These are phyloP conservation scores for Tylopilus sp. DNA, from an alignment of 1,284 basidiomycete genomes.

Conservation along the genomic window DNA sequence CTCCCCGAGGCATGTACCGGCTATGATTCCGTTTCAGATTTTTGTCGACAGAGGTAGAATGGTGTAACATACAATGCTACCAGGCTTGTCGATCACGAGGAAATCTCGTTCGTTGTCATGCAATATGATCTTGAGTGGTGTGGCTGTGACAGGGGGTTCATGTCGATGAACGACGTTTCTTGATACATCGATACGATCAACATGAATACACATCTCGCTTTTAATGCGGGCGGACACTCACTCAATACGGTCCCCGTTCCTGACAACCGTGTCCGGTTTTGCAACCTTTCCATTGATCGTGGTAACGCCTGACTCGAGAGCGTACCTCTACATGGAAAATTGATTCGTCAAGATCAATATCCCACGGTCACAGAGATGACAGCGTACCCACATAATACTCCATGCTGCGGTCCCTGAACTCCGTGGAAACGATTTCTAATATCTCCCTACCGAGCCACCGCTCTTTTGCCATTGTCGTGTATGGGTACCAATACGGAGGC, in stretches of 20 bases:
- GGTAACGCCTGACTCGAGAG: conserved; percentile 91
- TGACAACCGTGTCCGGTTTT: conserved; percentile 75
- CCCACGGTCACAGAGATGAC: not conserved
- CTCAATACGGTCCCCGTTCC: conserved; percentile 91
- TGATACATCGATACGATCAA: not conserved
- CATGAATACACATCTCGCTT: not conserved
- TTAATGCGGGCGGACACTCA: conserved; percentile 41
- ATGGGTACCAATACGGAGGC: conserved; percentile 78
- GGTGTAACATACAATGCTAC: conserved; percentile 68
- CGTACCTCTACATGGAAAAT: conserved; percentile 63
- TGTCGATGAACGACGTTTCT: conserved; percentile 95
- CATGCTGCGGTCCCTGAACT: conserved; percentile 87
- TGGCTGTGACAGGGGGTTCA: conserved; percentile 92
- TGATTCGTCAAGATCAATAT: not conserved
- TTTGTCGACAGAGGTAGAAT: not conserved
- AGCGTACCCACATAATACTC: conserved; percentile 81
- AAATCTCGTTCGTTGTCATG: conserved; percentile 80
- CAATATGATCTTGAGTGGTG: conserved; percentile 78
- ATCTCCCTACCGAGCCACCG: conserved; percentile 86
- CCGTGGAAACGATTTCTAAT: conserved; percentile 83
- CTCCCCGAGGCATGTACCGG: conserved; percentile 88
- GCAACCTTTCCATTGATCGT: conserved; percentile 89
- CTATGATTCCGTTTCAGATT: conserved; percentile 38
- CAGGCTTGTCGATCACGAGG: conserved; percentile 93
- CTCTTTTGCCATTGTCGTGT: conserved; percentile 90